Base-by-base conservation (phyloP, 164 flowering plant species). In the Vitis riparia region DNA sequence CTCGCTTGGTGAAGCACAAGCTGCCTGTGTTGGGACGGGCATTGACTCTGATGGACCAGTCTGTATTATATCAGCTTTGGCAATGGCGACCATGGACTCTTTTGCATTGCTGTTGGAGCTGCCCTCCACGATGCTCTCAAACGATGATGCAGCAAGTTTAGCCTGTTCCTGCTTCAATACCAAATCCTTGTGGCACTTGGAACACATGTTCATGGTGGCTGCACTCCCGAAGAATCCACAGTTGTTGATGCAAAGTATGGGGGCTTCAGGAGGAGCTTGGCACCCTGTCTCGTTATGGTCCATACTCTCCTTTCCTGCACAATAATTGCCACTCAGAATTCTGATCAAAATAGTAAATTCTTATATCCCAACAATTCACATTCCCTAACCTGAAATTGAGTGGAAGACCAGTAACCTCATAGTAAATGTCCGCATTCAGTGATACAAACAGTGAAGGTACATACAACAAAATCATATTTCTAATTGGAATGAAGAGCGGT, bases 191-290 rank as follows among this genome's bases (percentile, higher is more conserved):
- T 78, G 71, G 78, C 86, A 83, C 55, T 80, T 83, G 73, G 86
- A 83, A 32, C 86, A 80, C 73, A 83, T 65, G 57, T 83, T 79
- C 80, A 71, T 76, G 47, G 86, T 83, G 16, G 78, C 82, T 9
- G 74, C 80, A 64, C 76, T 77, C 14, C 81, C 86, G 15, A 77
- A 79, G 59, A 82, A 80, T 1, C 84, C 81, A n/a, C 81, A 80
- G 51, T 76, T 78, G 68, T 77, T 78, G 52, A 68, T 61, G 56
- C 84, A 83, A 1, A 68, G 73, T n/a, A 69, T 59, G 15, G 81
- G 79, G 27, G 27, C 27, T 23, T 23, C 27, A 23, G 27, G 27
- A 23, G 27, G 27, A 17, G 73, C 74, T 55, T 76, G 63, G 50
- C 64, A 53, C 29, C 27, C 27, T 23, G 27, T 23, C 27, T 23